Evolutionary conservation across 2,329 filamentous ascomycete genomes (phyloP), one percentile per base, ranked within the genome.

Genomic region (Talaromyces sp.): DNA sequence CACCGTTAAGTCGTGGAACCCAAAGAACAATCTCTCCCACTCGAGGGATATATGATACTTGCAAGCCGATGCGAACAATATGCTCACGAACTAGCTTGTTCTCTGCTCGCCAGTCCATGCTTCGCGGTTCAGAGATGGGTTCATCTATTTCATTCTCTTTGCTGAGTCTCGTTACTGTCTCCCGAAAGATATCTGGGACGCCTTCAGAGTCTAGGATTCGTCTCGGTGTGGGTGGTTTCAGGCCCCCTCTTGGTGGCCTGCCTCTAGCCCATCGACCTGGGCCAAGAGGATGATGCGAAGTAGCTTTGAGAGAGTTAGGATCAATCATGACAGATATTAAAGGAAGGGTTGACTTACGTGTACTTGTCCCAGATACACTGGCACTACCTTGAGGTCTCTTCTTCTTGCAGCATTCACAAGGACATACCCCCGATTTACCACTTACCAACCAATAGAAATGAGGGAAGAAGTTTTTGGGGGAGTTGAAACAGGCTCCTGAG

Each of bases 401-500:
- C 17, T 63, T 67, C 5, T 37, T 62, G 60, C 83, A 86, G 7
- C 79, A 67, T 1, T 75, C 74, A 63, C 84, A 86, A 2, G 66
- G 61, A 59, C 83, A 86, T 0, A 74, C 70, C 2, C 71, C 69
- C 5, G 65, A 68, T 41, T 69, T 70, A 53, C 77, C 74, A 13
- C 77, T 74, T 78, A 85, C 83, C 22, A 86, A 65, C 66, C 78
- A 76, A 53, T 77, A 70, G 65, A 86, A 85, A 60, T 87, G 84
- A 0, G 79, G 78, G 51, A 77, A 82, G 62, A 84, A 84, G 3
- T 78, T 70, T 19, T 76, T 75, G 0, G 79, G 75, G 0, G 83
- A 86, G 46, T 83, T 77, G 57, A 81, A 86, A 15, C 68, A 71
- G 50, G 72, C 71, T 7, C 77, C 76, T 7, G 70, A 68, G 0